These are phyloP conservation scores for Boletus subparvulus DNA, from an alignment of 768 basidiomycete species.

Conservation along the genomic window DNA sequence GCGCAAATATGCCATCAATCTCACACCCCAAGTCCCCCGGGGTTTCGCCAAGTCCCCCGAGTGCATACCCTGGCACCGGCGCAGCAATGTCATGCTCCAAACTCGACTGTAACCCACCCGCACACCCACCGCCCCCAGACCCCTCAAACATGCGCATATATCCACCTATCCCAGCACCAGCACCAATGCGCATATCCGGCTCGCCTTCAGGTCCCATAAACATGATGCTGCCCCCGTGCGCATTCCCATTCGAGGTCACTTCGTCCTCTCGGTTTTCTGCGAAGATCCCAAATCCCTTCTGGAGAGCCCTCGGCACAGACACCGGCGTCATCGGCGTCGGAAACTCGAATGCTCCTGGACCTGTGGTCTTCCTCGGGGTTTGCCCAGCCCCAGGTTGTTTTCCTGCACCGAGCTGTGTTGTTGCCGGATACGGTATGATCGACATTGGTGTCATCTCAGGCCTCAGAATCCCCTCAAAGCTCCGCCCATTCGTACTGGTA, in stretches of 20 bases:
- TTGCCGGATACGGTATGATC: slow-evolving; percentile 21
- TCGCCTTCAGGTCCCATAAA: slow-evolving; percentile 8
- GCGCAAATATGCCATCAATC: slow-evolving; percentile 5
- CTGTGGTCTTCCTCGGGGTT: slow-evolving; percentile 19
- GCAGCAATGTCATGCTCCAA: slow-evolving; percentile 14
- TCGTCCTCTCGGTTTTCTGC: slow-evolving; percentile 9
- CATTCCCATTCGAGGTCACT: neutral
- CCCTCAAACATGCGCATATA: slow-evolving; percentile 27
- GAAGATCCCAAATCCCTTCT: slow-evolving; percentile 7
- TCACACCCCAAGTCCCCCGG: neutral
- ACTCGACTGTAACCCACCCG: neutral
- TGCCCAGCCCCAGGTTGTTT: slow-evolving; percentile 10
- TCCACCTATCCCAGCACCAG: slow-evolving; percentile 10
- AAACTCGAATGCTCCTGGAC: slow-evolving; percentile 11
- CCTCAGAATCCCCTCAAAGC: slow-evolving; percentile 25
- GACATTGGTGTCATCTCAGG: slow-evolving; percentile 24
- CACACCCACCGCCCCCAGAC: neutral
- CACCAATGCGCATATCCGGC: neutral
- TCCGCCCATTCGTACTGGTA: slow-evolving; percentile 11
- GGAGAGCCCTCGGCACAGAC: slow-evolving; percentile 13
- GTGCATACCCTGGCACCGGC: slow-evolving; percentile 21
- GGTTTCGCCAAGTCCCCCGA: neutral
- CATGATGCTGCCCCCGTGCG: neutral
- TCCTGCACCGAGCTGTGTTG: slow-evolving; percentile 4
- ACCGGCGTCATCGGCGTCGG: slow-evolving; percentile 19